phyloP scores from a whole-genome alignment of 768 basidiomycete genomes.

The Rhizopogon roseolus region DNA sequence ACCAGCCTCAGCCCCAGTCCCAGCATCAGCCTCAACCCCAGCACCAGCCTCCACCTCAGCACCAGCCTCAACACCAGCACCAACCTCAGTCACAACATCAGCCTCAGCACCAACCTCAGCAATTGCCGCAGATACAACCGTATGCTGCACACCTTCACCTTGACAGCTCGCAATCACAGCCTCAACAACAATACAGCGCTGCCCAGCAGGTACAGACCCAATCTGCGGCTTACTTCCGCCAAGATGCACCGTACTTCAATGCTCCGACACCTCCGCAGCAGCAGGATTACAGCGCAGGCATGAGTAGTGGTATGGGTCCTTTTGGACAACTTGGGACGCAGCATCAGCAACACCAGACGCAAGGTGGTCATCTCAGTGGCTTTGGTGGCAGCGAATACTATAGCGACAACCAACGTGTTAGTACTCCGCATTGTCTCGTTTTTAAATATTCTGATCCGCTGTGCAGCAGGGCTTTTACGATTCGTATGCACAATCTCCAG shows the following conservation, averaged over 20 bases:
- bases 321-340: slow-evolving; percentile 53
- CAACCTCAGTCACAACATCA: slow-evolving; percentile 15
- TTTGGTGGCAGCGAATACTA: slow-evolving; percentile 70
- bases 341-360: slow-evolving; percentile 54
- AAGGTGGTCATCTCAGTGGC: slow-evolving; percentile 42
- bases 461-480: slow-evolving; percentile 68
- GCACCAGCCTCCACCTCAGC: slow-evolving; percentile 10
- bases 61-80: slow-evolving; percentile 2
- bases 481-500: slow-evolving; percentile 58
- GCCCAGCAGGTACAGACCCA: slow-evolving; percentile 31
- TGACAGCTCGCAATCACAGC: slow-evolving; percentile 43
- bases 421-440: slow-evolving; percentile 15
- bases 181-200: slow-evolving; percentile 17
- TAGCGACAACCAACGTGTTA: slow-evolving; percentile 59
- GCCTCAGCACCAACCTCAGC: slow-evolving; percentile 25
- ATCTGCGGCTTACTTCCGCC: slow-evolving; percentile 53
- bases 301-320: slow-evolving; percentile 16
- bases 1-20: slow-evolving; percentile 14
- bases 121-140: slow-evolving; percentile 34
- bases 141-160: slow-evolving; percentile 65
- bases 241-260: slow-evolving; percentile 74
- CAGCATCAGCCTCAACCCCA: slow-evolving; percentile 4
- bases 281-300: slow-evolving; percentile 49
- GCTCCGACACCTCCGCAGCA: slow-evolving; percentile 66
- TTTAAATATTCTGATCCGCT: slow-evolving; percentile 7